These are phyloP conservation scores for Leavenworthia alabamica DNA, from an alignment of 345 rosid species.

Conservation along the genomic window DNA sequence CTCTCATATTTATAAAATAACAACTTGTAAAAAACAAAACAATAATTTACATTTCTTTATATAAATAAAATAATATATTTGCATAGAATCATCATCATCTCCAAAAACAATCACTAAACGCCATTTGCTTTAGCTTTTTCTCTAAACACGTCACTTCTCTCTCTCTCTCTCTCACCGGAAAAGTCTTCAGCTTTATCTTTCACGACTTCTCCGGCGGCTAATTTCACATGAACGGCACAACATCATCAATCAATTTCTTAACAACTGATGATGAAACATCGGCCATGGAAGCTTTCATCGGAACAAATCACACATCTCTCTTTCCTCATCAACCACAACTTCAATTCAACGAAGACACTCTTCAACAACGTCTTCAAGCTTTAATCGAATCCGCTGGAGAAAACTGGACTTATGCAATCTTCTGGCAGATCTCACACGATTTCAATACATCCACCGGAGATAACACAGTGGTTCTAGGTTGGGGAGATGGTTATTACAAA, in stretches of 20 bases:
- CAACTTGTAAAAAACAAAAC: neutral
- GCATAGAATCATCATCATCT: conserved; percentile 13
- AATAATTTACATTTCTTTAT: neutral
- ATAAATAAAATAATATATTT: neutral
- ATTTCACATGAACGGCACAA: conserved; percentile 17
- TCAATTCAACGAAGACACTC: conserved; percentile 69
- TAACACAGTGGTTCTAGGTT: conserved; percentile 50
- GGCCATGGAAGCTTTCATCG: conserved; percentile 92
- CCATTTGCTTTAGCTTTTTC: conserved; percentile 25
- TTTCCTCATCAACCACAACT: conserved; percentile 35
- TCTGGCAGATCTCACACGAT: conserved; percentile 89
- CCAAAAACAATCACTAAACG: conserved; percentile 15
- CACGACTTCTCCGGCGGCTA: neutral
- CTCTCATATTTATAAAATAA: neutral
- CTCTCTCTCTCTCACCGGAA: conserved; percentile 12
- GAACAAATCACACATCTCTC: conserved; percentile 40
- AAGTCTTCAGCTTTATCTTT: conserved; percentile 22
- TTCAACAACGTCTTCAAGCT: conserved; percentile 87
- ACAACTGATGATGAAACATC: conserved; percentile 70
- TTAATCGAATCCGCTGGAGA: conserved; percentile 70
- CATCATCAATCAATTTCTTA: conserved; percentile 32
- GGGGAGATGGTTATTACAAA: conserved; percentile 98
- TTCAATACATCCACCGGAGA: conserved; percentile 42
- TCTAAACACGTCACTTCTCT: conserved; percentile 20
- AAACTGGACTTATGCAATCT: conserved; percentile 92